Evolutionary conservation across 164 flowering plant genomes (phyloP).

Genomic region (Tetrastigma voinierianum): DNA sequence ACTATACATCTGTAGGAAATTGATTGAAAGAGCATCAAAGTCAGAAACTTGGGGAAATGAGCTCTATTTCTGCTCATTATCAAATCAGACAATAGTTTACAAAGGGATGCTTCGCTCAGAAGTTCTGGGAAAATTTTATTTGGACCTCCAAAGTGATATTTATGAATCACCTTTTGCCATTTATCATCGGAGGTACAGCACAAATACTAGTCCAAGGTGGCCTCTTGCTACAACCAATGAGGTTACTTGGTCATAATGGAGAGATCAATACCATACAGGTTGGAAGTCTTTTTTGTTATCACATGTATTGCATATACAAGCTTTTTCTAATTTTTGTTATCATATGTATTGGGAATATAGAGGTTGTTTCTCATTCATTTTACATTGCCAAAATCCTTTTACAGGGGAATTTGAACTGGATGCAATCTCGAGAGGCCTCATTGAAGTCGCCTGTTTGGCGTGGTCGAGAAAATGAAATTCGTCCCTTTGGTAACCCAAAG

Average conservation of each 20-base stretch:
- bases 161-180: slow-evolving; percentile 89
- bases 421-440: slow-evolving; percentile 97
- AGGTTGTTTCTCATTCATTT: not conserved
- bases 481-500: slow-evolving; percentile 91
- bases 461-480: slow-evolving; percentile 94
- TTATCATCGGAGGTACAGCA: slow-evolving; percentile 94
- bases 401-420: slow-evolving; percentile 98
- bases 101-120: slow-evolving; percentile 99
- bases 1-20: slow-evolving; percentile 84
- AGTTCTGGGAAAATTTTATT: slow-evolving; percentile 82
- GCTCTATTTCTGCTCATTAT: slow-evolving; percentile 91
- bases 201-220: slow-evolving; percentile 99
- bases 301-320: too few species aligned
- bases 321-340: too few species aligned
- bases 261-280: slow-evolving; percentile 98
- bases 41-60: slow-evolving; percentile 82
- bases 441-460: slow-evolving; percentile 94
- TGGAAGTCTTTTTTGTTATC: slow-evolving; percentile 8
- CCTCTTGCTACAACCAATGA: slow-evolving; percentile 99
- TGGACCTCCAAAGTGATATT: slow-evolving; percentile 80
- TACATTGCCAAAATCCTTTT: slow-evolving; percentile 12
- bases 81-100: slow-evolving; percentile 95
- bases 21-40: slow-evolving; percentile 70
- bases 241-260: slow-evolving; percentile 99
- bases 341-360: not conserved